A percentile compares a stretch with the other conserved stretches of the same genome.
Conservation (phyloP, 805 yeast genomes). For the Suhomyces sp. region DNA sequence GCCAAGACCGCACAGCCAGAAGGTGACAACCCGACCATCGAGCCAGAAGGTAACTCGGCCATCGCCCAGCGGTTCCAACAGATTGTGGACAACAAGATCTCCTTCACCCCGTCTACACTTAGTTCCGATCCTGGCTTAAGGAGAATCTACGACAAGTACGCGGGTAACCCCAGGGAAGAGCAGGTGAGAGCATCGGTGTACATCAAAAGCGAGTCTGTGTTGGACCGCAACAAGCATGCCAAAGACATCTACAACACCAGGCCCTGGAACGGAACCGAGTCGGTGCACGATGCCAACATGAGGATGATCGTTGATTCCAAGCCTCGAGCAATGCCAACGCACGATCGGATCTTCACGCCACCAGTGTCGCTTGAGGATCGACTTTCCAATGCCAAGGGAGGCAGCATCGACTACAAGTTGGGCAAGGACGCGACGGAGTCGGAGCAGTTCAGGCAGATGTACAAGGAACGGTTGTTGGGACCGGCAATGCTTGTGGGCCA, state of each 20-base stretch:
- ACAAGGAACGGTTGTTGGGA: conserved; percentile 61
- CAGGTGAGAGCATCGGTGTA: conserved; percentile 12
- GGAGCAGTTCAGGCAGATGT: conserved; percentile 56
- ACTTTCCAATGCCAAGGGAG: conserved; percentile 60
- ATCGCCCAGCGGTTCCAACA: conserved; percentile 30
- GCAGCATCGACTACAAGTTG: conserved; percentile 59
- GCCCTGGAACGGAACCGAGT: conserved; percentile 63
- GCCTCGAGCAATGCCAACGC: conserved; percentile 34
- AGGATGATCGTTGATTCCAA: conserved; percentile 55
- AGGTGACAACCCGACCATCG: too few relatives aligned
- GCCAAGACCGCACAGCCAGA: neutral
- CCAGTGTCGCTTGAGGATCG: conserved; percentile 34
- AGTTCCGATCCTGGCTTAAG: conserved; percentile 17
- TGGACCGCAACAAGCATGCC: conserved; percentile 29
- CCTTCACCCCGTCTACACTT: conserved; percentile 12
- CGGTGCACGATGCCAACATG: conserved; percentile 41
- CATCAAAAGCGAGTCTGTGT: conserved; percentile 29
- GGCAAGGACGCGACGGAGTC: conserved; percentile 18
- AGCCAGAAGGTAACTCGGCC: conserved; percentile 17
- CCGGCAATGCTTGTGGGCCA: conserved; percentile 48
- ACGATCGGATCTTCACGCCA: conserved; percentile 16
- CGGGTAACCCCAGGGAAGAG: conserved; percentile 2
- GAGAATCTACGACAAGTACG: conserved; percentile 13
- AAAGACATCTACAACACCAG: conserved; percentile 34
- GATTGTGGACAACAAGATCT: conserved; percentile 29